Base-by-base conservation (phyloP, 2,329 filamentous ascomycete species). In the Geosmithia flava region DNA sequence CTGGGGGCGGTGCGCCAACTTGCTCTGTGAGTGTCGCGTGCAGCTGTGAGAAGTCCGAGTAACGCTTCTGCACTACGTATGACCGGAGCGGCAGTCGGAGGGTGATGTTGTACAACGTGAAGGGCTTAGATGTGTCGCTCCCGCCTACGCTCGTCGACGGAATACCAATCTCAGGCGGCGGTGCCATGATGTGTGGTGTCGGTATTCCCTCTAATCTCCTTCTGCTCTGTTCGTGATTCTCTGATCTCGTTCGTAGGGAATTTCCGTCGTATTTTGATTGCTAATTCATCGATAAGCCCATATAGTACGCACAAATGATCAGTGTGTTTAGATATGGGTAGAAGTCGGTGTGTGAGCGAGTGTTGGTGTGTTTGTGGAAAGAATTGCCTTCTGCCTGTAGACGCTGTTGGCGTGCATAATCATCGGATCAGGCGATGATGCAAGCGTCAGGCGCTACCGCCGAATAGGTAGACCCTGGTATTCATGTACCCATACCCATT, bases 41-140 rank as follows among this genome's bases (percentile, higher is more conserved):
- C 16, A 94, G 78, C 44, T 71, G 62, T 48, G 71, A 69, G 59
- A 93, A 93, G 61, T 93, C 87, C 47, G 82, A 87, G 70, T 91
- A 94, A 57, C 87, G 84, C 65, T 90, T 91, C 58, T 82, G 80
- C 5, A 89, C 72, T 53, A 85, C 82, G 56, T 83, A 85, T 4
- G 84, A 85, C 45, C 84, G 80, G 15, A 91, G 75, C 0, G 87
- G 86, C 1, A 89, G 80, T 46, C 85, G 81, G 50, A 93, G 72
- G 20, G 80, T 81, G 63, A 90, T 83, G 62, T 87, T 86, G 70
- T 90, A 91, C 53, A 83, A 75, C 0, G 85, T 90, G 63, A 80
- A 88, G 0, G 82, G 74, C 58, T 87, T 87, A 53, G 73, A 69
- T 20, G 62, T 58, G 52, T 58, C 62, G 53, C 71, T 70, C 50